Percentiles rank a stretch among this genome's conserved stretches.
Evolutionary conservation across 768 basidiomycete genomes (phyloP).

Genomic region (Clitopilus hobsonii): DNA sequence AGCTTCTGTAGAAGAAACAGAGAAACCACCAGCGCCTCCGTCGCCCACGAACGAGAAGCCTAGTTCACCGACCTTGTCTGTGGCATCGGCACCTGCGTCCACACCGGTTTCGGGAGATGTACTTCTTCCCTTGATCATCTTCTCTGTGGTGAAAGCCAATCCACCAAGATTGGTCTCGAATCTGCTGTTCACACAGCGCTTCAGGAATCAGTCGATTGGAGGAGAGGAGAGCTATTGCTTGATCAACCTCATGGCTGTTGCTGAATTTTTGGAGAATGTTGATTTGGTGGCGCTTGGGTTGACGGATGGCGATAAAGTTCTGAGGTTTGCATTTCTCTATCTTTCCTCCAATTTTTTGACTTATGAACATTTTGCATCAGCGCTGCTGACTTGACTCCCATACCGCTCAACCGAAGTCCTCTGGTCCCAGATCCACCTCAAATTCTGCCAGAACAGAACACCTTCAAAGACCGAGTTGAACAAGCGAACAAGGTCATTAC

Average conservation of each 20-base stretch:
- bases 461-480: conserved; percentile 68
- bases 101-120: conserved; percentile 81
- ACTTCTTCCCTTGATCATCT: conserved; percentile 90
- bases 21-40: conserved; percentile 5
- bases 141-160: conserved; percentile 89
- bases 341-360: not conserved
- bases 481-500: conserved; percentile 83
- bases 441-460: conserved; percentile 40
- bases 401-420: conserved; percentile 60
- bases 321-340: conserved; percentile 41
- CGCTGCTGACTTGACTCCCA: conserved; percentile 76
- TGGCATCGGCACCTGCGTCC: conserved; percentile 18
- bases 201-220: conserved; percentile 49
- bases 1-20: not conserved
- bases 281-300: conserved; percentile 70
- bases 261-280: conserved; percentile 93
- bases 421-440: conserved; percentile 41
- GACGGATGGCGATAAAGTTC: conserved; percentile 48
- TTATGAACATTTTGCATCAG: conserved; percentile 27
- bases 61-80: conserved; percentile 14
- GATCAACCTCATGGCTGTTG: conserved; percentile 92
- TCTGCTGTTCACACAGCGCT: conserved; percentile 60
- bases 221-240: conserved; percentile 93
- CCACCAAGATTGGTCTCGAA: conserved; percentile 76
- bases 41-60: conserved; percentile 7